These are phyloP conservation scores for Saccharomycopsis fermentans DNA, from an alignment of 805 yeast species.

Conservation along the genomic window DNA sequence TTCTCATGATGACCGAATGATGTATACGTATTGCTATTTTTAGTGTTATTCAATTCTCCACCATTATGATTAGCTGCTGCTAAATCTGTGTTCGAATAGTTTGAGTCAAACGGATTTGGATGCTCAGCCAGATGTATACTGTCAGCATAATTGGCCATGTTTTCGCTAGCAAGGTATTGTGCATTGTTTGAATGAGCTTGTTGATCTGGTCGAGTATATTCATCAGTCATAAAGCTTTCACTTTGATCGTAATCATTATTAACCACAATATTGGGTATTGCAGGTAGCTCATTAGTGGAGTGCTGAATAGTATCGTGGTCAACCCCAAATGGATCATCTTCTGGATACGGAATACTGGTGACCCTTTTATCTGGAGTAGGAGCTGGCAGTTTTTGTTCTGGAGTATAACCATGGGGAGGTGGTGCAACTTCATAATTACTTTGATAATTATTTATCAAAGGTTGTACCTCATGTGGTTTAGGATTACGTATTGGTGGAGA, in stretches of 20 bases:
- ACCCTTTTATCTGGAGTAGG: not conserved
- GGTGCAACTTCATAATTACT: not conserved
- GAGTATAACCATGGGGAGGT: not conserved
- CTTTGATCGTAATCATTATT: conserved; percentile 9
- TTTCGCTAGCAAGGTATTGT: not conserved
- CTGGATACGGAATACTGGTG: conserved; percentile 1
- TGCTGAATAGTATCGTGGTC: not conserved
- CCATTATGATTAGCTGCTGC: not conserved
- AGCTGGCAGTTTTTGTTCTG: not conserved
- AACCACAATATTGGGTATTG: conserved; percentile 10
- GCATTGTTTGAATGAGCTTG: not conserved
- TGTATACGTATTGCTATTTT: not conserved
- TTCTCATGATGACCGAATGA: not conserved
- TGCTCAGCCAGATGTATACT: conserved; percentile 4
- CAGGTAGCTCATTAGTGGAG: not conserved
- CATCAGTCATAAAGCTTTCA: conserved; percentile 4
- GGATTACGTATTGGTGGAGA: not conserved
- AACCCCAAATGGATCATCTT: not conserved
- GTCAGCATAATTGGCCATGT: not conserved
- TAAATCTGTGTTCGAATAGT: not conserved
- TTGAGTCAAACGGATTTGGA: conserved; percentile 12
- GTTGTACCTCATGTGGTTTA: not conserved
- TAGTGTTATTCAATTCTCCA: not conserved
- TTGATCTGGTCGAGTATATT: not conserved
- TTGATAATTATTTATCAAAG: not conserved